A percentile compares a stretch with the other conserved stretches of the same genome.
These are phyloP conservation scores for Colletotrichum navitas DNA, from an alignment of 2,329 filamentous ascomycete genomes.

Conservation along the genomic window DNA sequence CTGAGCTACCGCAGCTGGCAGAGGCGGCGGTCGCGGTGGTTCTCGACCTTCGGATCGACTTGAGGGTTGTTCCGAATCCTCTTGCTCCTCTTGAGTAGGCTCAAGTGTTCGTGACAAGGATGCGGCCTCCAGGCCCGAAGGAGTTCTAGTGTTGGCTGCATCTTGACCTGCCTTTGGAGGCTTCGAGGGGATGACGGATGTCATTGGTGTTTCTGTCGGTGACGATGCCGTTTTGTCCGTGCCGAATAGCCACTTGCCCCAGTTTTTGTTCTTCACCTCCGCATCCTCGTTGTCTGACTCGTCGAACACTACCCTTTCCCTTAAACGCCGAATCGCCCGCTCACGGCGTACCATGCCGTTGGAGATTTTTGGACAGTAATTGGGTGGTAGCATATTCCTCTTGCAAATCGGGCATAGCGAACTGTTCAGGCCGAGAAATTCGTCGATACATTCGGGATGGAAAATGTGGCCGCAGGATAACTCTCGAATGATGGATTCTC, in stretches of 20 bases:
- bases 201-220: conserved; percentile 37
- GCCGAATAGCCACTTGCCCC: conserved; percentile 53
- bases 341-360: conserved; percentile 90
- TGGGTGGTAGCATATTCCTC: conserved; percentile 78
- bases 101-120: conserved; percentile 33
- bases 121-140: conserved; percentile 25
- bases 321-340: conserved; percentile 72
- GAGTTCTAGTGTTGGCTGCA: neutral
- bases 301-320: conserved; percentile 64
- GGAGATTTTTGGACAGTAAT: conserved; percentile 78
- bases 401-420: conserved; percentile 95
- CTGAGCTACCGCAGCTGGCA: conserved; percentile 10
- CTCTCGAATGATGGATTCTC: conserved; percentile 81
- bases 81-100: conserved; percentile 39
- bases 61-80: conserved; percentile 33
- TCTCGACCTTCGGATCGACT: conserved; percentile 20
- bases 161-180: conserved; percentile 27
- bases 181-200: conserved; percentile 31
- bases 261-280: conserved; percentile 53
- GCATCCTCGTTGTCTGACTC: conserved; percentile 50
- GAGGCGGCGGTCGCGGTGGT: neutral
- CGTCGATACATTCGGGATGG: conserved; percentile 91
- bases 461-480: conserved; percentile 93
- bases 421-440: conserved; percentile 81
- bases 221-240: conserved; percentile 36